Evolutionary conservation across 495 filamentous ascomycete species (phyloP).

Genomic region (Copromyces sp.): DNA sequence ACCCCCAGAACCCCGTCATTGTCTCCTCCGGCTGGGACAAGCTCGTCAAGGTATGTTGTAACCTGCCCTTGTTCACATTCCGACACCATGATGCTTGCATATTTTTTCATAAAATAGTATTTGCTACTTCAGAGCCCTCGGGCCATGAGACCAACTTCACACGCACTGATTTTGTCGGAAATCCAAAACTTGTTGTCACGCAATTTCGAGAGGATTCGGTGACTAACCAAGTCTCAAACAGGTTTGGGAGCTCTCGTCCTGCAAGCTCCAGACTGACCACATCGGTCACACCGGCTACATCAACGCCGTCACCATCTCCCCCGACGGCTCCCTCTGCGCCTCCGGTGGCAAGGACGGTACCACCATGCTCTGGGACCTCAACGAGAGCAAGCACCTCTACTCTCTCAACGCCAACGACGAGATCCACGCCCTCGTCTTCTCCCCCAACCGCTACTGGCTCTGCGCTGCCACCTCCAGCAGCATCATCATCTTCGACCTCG

Average conservation of each 20-base stretch:
- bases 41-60: slow-evolving; percentile 86
- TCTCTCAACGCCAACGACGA: slow-evolving; percentile 98
- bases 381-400: slow-evolving; percentile 99
- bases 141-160: slow-evolving; percentile 98
- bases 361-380: slow-evolving; percentile 99
- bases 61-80: background rate
- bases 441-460: slow-evolving; percentile 99
- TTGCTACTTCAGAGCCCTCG: slow-evolving; percentile 99
- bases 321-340: slow-evolving; percentile 97
- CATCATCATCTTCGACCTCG: slow-evolving; percentile 99
- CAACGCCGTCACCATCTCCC: slow-evolving; percentile 99
- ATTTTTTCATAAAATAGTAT: slow-evolving; percentile 62
- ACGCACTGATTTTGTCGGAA: slow-evolving; percentile 62
- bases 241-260: slow-evolving; percentile 99
- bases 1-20: slow-evolving; percentile 99
- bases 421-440: slow-evolving; percentile 99
- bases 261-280: slow-evolving; percentile 99
- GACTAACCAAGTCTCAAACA: slow-evolving; percentile 25
- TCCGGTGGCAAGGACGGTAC: slow-evolving; percentile 99
- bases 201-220: background rate
- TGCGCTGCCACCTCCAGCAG: slow-evolving; percentile 91
- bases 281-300: slow-evolving; percentile 99
- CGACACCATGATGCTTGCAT: slow-evolving; percentile 76
- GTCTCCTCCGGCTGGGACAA: slow-evolving; percentile 99
- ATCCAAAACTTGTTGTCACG: background rate